Conservation (phyloP, 2,329 filamentous ascomycete genomes). For the Pseudodiploospora longispora region DNA sequence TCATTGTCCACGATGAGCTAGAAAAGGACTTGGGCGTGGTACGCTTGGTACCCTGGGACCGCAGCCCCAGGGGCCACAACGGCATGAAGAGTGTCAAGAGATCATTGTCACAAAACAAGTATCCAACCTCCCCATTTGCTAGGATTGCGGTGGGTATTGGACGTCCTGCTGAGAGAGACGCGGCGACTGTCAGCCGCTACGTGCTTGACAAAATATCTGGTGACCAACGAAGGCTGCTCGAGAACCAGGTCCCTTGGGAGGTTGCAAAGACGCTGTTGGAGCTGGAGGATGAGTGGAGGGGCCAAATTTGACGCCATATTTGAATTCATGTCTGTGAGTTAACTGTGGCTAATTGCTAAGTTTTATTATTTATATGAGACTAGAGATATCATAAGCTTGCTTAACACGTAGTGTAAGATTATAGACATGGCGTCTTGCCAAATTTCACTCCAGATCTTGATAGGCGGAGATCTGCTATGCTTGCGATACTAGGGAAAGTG, state of each 20-base stretch:
- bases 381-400: constrained; percentile 18
- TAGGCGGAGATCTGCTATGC: too few relatives aligned
- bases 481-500: too few relatives aligned
- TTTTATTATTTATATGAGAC: constrained; percentile 1
- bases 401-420: constrained; percentile 9
- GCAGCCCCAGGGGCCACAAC: constrained; percentile 64
- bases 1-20: constrained; percentile 85
- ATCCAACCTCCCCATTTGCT: constrained; percentile 34
- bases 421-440: too few relatives aligned
- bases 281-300: constrained; percentile 32
- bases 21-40: constrained; percentile 64
- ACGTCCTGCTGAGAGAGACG: constrained; percentile 63
- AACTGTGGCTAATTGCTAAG: too few relatives aligned
- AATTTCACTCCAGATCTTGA: too few relatives aligned
- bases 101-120: constrained; percentile 35
- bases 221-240: constrained; percentile 42
- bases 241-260: constrained; percentile 41
- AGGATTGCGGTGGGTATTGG: constrained; percentile 81
- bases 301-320: background rate
- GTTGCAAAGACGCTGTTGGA: constrained; percentile 43
- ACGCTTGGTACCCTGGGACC: constrained; percentile 52
- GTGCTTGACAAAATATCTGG: constrained; percentile 62
- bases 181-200: constrained; percentile 62
- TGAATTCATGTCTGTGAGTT: too few relatives aligned
- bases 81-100: constrained; percentile 61